phyloP scores from a whole-genome alignment of 352 stramenopile species.

The Globisporangium middletonii region DNA sequence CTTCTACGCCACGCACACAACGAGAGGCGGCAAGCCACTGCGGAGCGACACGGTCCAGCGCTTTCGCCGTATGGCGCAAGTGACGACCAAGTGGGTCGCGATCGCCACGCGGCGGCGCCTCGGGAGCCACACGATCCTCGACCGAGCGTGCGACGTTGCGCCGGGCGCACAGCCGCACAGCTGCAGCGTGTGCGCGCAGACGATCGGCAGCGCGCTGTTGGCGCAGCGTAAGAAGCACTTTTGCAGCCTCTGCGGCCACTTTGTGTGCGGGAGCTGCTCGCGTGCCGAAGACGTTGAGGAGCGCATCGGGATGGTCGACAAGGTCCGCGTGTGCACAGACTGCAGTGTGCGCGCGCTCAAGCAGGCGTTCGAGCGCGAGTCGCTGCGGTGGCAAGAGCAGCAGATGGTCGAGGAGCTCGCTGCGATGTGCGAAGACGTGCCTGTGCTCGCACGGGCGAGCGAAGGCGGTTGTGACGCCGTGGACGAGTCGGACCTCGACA shows the following conservation, averaged over 20 bases:
- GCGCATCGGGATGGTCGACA: conserved; percentile 32
- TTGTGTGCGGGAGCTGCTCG: conserved; percentile 32
- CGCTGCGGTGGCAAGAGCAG: neutral
- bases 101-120: conserved; percentile 18
- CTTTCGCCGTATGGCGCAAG: conserved; percentile 6
- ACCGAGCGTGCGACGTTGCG: conserved; percentile 2
- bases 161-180: neutral
- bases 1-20: conserved; percentile 14
- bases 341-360: conserved; percentile 25
- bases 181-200: conserved; percentile 9
- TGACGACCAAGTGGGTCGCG: conserved; percentile 10
- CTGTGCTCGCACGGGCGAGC: too few species aligned
- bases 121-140: conserved; percentile 11
- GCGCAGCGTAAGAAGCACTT: conserved; percentile 18
- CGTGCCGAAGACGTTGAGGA: conserved; percentile 30
- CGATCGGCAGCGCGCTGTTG: conserved; percentile 6
- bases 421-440: neutral
- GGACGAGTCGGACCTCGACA: neutral
- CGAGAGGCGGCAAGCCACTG: neutral
- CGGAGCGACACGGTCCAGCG: conserved; percentile 11
- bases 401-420: neutral
- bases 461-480: neutral
- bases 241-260: conserved; percentile 32
- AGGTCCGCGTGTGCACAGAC: conserved; percentile 30
- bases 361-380: conserved; percentile 20